Base-by-base conservation (phyloP, 345 rosid species). In the Camelina neglecta region DNA sequence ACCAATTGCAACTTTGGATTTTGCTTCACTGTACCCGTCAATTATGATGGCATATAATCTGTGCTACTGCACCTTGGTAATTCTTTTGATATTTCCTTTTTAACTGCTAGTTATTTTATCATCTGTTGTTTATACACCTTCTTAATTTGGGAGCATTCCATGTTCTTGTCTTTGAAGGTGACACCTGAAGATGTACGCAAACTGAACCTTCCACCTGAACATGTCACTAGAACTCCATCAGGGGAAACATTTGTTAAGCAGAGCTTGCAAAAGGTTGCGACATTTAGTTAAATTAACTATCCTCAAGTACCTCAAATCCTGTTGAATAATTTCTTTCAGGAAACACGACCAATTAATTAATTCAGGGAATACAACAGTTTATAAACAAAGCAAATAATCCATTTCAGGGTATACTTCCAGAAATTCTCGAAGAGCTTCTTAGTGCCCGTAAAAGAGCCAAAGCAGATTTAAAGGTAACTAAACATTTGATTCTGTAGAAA, bases 1-100 rank as follows among this genome's bases (percentile, higher is more conserved):
- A 83, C 97, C 97, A 58, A 90, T 92, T 82, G 97, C 97, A 35
- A 95, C 97, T 51, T 77, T 95, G 70, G 99, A 95, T 89, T 95
- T 92, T 83, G 97, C 99, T 65, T 95, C 99, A 71, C 59, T 95
- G 60, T 95, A 95, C 84, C 99, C 99, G 41, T 95, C 97, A 38
- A 95, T 95, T 79, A 95, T 95, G 99, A 95, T 92, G 99, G 99
- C 99, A 54, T 95, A 92, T 83, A 95, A 95, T 83, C 77, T 95
- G 57, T 95, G 99, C 75, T 95, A 92, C 83, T 90, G 97, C 81
- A 92, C 97, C 42, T 80, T 95, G 96, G 99, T 95, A 77, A 80
- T 64, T 75, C 55, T 81, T 51, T 62, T 58, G 58, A 71, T 59
- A 38, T 6, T 53, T 73, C 41, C 49, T 42, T 63, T 60, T 26